Conservation (phyloP, 1,284 basidiomycete genomes). For the Farysia itapuensis region DNA sequence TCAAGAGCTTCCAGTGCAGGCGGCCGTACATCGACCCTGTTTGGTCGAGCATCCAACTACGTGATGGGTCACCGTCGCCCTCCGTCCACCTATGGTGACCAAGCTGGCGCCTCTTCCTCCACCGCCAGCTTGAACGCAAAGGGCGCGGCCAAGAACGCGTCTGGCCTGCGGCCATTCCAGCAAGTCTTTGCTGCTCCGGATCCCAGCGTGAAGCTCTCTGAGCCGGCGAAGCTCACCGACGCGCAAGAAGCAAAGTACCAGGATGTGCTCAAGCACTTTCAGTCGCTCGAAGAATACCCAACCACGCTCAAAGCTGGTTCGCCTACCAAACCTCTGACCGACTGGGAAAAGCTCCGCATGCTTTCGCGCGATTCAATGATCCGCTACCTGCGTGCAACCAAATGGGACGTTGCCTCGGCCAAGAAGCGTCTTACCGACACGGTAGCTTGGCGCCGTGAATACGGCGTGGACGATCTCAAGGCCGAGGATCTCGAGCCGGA, state of each 20-base stretch:
- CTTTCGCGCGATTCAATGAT: constrained; percentile 57
- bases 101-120: constrained; percentile 5
- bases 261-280: constrained; percentile 42
- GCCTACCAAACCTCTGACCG: constrained; percentile 38
- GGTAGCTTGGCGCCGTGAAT: constrained; percentile 61
- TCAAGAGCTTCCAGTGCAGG: constrained; percentile 25
- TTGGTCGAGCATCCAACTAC: constrained; percentile 29
- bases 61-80: constrained; percentile 23
- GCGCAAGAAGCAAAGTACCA: constrained; percentile 44
- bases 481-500: constrained; percentile 51
- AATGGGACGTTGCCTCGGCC: constrained; percentile 59
- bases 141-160: background rate
- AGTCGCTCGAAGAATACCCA: constrained; percentile 30
- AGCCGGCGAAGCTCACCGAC: constrained; percentile 30
- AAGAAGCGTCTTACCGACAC: constrained; percentile 60
- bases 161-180: constrained; percentile 22
- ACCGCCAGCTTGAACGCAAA: background rate
- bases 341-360: constrained; percentile 57
- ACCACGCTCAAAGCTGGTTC: constrained; percentile 23
- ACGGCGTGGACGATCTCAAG: constrained; percentile 57
- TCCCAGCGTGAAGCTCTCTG: constrained; percentile 28
- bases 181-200: constrained; percentile 43
- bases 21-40: constrained; percentile 14
- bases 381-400: constrained; percentile 60
- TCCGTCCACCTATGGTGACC: constrained; percentile 9